These are phyloP conservation scores for Curvularia hawaiiensis DNA, from an alignment of 2,329 filamentous ascomycete genomes.

Conservation along the genomic window DNA sequence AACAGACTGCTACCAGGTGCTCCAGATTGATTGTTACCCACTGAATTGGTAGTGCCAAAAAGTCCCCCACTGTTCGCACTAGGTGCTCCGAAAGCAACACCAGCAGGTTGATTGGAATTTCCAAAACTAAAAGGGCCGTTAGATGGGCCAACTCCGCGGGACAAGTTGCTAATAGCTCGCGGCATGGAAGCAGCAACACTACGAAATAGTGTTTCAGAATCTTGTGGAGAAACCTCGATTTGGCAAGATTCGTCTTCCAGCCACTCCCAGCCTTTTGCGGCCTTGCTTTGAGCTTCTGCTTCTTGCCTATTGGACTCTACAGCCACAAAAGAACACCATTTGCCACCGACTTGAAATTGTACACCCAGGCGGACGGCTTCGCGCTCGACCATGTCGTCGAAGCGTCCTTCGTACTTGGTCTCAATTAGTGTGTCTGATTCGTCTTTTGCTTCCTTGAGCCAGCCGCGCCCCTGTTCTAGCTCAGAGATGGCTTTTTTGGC, in stretches of 20 bases:
- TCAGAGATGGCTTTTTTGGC: constrained; percentile 71
- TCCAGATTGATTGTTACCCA: too few species aligned
- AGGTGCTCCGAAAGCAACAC: background rate
- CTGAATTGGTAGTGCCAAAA: too few species aligned
- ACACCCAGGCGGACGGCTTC: constrained; percentile 71
- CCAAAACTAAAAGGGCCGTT: background rate
- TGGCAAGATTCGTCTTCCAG: constrained; percentile 25
- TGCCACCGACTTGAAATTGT: constrained; percentile 69
- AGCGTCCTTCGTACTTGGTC: constrained; percentile 53
- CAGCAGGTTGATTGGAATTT: background rate
- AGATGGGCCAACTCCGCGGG: background rate
- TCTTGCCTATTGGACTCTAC: constrained; percentile 53
- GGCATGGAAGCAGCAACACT: background rate
- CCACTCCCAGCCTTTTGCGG: constrained; percentile 28
- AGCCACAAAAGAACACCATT: constrained; percentile 76
- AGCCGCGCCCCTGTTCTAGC: constrained; percentile 72
- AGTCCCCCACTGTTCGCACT: too few species aligned
- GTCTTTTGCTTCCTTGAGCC: constrained; percentile 54
- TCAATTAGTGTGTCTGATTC: constrained; percentile 47
- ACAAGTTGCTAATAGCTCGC: background rate
- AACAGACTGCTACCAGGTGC: too few species aligned
- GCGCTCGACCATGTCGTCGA: constrained; percentile 65
- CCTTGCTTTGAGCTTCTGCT: constrained; percentile 9
- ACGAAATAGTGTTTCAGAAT: background rate
- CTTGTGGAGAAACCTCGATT: background rate